Evolutionary conservation across 257 asterid species (phyloP).

Genomic region (Paulownia fortunei): DNA sequence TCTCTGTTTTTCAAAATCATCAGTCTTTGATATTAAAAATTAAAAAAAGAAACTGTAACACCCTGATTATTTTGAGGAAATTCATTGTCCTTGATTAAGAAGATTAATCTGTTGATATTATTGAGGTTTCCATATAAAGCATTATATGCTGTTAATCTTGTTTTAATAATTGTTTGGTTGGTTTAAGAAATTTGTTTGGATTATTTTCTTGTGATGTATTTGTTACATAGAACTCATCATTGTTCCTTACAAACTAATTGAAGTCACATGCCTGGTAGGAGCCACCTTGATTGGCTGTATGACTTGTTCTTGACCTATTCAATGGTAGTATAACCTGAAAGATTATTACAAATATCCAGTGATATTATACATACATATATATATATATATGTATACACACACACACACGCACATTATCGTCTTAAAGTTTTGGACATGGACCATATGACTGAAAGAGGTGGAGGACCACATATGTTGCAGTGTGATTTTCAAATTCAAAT

Average conservation of each 20-base stretch:
- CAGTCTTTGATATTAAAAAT: too few species aligned
- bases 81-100: neutral
- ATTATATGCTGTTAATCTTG: neutral
- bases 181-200: neutral
- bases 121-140: neutral
- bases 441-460: conserved; percentile 19
- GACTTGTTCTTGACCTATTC: conserved; percentile 21
- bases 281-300: conserved; percentile 51
- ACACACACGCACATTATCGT: neutral
- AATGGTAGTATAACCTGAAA: neutral
- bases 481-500: conserved; percentile 29
- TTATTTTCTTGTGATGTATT: conserved; percentile 10
- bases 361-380: neutral
- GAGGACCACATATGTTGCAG: conserved; percentile 34
- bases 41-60: too few species aligned
- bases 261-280: conserved; percentile 55
- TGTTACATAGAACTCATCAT: conserved; percentile 27
- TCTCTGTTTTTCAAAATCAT: neutral
- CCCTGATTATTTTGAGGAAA: neutral
- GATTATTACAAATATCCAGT: neutral
- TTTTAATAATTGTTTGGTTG: neutral
- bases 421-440: neutral
- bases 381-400: too few species aligned
- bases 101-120: neutral
- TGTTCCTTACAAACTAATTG: conserved; percentile 57